phyloP scores from a whole-genome alignment of 2,329 filamentous ascomycete species.

The Fonsecaea pugnacius region DNA sequence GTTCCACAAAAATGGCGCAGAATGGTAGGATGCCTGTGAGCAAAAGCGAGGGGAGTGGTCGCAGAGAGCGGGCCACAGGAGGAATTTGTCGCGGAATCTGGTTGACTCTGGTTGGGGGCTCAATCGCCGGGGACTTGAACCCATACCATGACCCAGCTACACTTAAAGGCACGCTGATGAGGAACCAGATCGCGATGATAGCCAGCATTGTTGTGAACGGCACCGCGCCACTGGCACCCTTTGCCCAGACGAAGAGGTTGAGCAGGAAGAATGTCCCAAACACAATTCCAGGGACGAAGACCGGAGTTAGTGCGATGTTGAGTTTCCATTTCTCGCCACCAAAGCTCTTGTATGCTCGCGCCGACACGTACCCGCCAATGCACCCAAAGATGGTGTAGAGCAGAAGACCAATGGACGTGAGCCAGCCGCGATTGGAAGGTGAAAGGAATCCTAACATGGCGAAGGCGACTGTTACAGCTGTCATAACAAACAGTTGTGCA shows the following conservation, averaged over 20 bases:
- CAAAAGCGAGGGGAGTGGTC: conserved; percentile 85
- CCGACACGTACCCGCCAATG: conserved; percentile 86
- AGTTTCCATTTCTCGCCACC: conserved; percentile 92
- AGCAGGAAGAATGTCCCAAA: conserved; percentile 90
- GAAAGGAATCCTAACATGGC: conserved; percentile 93
- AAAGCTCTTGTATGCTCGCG: conserved; percentile 92
- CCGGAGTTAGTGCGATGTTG: conserved; percentile 85
- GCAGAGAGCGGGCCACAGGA: conserved; percentile 78
- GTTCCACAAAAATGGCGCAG: conserved; percentile 94
- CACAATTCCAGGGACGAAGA: conserved; percentile 82
- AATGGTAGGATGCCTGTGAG: conserved; percentile 92
- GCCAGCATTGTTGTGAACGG: conserved; percentile 97
- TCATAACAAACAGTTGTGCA: conserved; percentile 96
- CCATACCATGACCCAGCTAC: conserved; percentile 90
- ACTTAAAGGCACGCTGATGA: conserved; percentile 91
- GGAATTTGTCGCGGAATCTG: conserved; percentile 98
- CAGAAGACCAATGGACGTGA: conserved; percentile 90
- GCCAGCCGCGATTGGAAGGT: conserved; percentile 89
- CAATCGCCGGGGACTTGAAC: conserved; percentile 74
- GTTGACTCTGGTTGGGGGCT: conserved; percentile 88
- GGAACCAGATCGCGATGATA: conserved; percentile 91
- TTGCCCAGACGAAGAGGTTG: conserved; percentile 94
- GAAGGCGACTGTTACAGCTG: conserved; percentile 89
- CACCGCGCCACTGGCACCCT: conserved; percentile 88
- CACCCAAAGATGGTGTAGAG: conserved; percentile 93